Evolutionary conservation across 208 protist genomes (phyloP), one percentile per base, ranked within the genome.

Genomic region (Trypanosoma mega): DNA sequence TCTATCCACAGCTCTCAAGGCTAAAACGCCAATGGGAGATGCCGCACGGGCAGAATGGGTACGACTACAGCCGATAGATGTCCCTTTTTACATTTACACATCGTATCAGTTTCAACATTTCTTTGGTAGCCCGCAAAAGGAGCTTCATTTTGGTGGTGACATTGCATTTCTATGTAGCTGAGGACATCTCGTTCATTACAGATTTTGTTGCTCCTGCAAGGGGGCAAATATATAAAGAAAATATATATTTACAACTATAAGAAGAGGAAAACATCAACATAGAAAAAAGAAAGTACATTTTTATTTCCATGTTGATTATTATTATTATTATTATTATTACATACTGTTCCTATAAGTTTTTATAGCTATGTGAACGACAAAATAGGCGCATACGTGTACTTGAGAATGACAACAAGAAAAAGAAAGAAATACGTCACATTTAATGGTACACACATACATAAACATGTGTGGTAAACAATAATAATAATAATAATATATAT

Each of bases 21-120:
- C 85, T 12, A 87, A 85, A 62, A 96, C 87, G 34, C 87, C 91
- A 46, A 80, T 96, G 75, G 91, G 91, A n/a, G 91, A 96, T 51
- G 88, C 82, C 1, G 91, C 91, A 7, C 72, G 91, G 6, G 91
- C 91, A 16, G 87, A 96, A 54, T 96, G 91, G 91, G 46, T 77
- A 21, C 82, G 91, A 0, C 65, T 96, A 55, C 91, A 94, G 68
- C 80, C 91, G 11, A 44, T 93, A 9, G 82, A 93, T 51, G 85
- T 96, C 8, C 86, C 86, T 16, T 91, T 90, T 61, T 78, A 89
- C 58, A 48, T 93, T 18, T 93, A 82, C 72, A 87, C 66, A 1
- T 44, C 82, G 6, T 96, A 96, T 52, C 84, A 92, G 46, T 87
- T 93, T 30, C 82, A 93, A 63, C 63, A 86, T 30, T 76, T 96